phyloP scores from a whole-genome alignment of 164 flowering plant species.

The Cinnamomum micranthum region DNA sequence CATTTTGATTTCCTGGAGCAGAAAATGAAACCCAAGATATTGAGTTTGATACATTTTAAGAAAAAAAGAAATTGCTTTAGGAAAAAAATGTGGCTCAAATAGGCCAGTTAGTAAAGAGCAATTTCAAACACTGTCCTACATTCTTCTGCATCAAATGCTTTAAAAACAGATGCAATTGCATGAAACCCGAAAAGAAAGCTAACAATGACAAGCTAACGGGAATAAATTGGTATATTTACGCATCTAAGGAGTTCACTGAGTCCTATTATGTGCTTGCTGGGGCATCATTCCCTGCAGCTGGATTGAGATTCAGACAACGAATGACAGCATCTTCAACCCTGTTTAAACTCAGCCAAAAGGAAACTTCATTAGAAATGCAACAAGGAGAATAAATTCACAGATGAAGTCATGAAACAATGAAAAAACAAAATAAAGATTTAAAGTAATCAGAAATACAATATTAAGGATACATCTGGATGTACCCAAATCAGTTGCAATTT shows the following conservation, averaged over 20 bases:
- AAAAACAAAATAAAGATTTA: too few species aligned
- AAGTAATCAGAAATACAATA: neutral
- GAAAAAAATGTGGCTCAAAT: neutral
- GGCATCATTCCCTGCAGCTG: slow-evolving; percentile 58
- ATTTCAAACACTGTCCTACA: neutral
- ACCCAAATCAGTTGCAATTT: neutral
- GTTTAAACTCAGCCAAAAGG: slow-evolving; percentile 6
- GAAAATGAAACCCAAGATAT: neutral
- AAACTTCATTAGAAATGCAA: neutral
- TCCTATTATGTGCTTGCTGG: slow-evolving; percentile 42
- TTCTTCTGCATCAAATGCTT: neutral
- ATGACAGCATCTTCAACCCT: slow-evolving; percentile 96
- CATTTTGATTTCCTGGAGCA: neutral
- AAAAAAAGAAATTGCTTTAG: neutral
- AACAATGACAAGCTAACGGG: neutral
- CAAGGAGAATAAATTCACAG: neutral
- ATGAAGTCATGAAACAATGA: neutral
- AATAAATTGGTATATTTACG: neutral
- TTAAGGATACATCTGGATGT: neutral
- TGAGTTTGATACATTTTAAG: neutral
- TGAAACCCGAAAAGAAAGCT: neutral
- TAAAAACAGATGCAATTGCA: neutral
- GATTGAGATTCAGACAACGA: slow-evolving; percentile 82
- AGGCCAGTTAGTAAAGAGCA: neutral
- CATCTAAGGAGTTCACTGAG: neutral